Evolutionary conservation across 345 rosid species (phyloP).

Genomic region (Euphorbia pulcherrima): DNA sequence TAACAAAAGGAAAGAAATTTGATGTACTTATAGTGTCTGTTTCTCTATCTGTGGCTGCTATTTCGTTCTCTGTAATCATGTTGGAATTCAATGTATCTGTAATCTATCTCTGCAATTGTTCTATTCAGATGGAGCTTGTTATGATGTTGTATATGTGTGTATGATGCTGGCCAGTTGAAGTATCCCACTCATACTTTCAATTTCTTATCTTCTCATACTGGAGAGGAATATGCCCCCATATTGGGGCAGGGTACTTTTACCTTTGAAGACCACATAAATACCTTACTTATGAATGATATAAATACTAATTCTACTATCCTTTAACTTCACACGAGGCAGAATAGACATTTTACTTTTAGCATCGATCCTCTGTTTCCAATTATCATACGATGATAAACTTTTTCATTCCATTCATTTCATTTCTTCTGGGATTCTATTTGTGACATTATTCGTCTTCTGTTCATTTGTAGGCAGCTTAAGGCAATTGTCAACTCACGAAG

Average conservation of each 20-base stretch:
- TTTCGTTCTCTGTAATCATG: not conserved
- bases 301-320: not conserved
- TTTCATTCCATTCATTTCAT: not conserved
- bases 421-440: not conserved
- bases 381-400: not conserved
- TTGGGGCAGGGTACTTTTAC: not conserved
- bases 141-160: too few species aligned
- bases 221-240: too few species aligned
- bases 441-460: slow-evolving; percentile 11
- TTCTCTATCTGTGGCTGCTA: not conserved
- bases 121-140: not conserved
- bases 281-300: not conserved
- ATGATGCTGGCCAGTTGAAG: too few species aligned
- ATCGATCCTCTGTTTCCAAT: not conserved
- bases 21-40: not conserved
- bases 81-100: not conserved
- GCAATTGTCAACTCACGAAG: slow-evolving; percentile 32
- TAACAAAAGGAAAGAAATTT: not conserved
- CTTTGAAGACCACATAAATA: not conserved
- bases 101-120: not conserved
- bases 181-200: too few species aligned
- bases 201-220: too few species aligned
- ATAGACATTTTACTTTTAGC: too few species aligned
- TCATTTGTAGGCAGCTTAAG: slow-evolving; percentile 30
- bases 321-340: not conserved